A percentile compares a stretch with the other conserved stretches of the same genome.
phyloP scores from a whole-genome alignment of 495 filamentous ascomycete genomes.

The Endocarpon pusillum region DNA sequence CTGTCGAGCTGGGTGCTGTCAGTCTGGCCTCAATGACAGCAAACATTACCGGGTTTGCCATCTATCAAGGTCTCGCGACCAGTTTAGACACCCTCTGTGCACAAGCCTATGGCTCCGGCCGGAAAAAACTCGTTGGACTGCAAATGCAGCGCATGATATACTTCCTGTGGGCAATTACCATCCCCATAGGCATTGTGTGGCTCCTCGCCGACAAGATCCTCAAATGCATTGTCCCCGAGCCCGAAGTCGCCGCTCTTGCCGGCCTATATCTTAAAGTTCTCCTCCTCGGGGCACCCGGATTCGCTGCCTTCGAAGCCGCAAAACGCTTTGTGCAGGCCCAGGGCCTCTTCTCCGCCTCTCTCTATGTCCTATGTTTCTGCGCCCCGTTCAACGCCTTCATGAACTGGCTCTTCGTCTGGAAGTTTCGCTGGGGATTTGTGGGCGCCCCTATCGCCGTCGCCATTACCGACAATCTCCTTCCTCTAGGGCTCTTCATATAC shows the following conservation, averaged over 20 bases:
- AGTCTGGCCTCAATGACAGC: conserved; percentile 51
- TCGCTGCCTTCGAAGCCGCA: conserved; percentile 52
- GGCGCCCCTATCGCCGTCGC: conserved; percentile 75
- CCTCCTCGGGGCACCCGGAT: conserved; percentile 49
- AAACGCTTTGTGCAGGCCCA: conserved; percentile 65
- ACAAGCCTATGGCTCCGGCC: conserved; percentile 60
- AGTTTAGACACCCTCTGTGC: conserved; percentile 61
- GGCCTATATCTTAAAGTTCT: conserved; percentile 51
- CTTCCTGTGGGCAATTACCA: conserved; percentile 43
- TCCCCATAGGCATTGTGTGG: conserved; percentile 53
- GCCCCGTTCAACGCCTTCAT: conserved; percentile 55
- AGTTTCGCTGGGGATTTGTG: conserved; percentile 45
- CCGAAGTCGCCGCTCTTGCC: conserved; percentile 42
- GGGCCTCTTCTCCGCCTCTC: conserved; percentile 49
- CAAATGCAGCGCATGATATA: conserved; percentile 54
- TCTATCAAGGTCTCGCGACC: conserved; percentile 56
- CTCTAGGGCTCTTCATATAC: conserved; percentile 56
- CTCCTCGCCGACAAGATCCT: conserved; percentile 42
- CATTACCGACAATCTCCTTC: conserved; percentile 68
- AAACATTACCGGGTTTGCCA: conserved; percentile 56
- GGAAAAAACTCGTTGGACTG: conserved; percentile 48
- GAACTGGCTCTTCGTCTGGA: conserved; percentile 63
- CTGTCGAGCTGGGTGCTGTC: conserved; percentile 45
- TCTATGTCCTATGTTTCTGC: conserved; percentile 49
- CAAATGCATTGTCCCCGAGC: conserved; percentile 44